Evolutionary conservation across 2,329 filamentous ascomycete species (phyloP).

Genomic region (Colletotrichum endophyticum): DNA sequence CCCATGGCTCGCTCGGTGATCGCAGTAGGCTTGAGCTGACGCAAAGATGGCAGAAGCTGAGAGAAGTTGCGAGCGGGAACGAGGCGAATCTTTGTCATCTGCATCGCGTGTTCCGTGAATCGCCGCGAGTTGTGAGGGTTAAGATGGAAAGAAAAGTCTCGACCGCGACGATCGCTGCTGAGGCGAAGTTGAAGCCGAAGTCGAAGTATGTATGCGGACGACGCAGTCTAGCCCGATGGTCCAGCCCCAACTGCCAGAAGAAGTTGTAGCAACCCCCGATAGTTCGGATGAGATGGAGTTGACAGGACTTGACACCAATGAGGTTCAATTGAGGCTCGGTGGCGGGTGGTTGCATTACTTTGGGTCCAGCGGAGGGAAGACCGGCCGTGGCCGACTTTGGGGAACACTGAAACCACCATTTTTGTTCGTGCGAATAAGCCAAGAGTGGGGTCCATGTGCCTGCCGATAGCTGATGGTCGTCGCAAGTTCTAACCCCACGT

Average conservation of each 20-base stretch:
- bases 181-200: not conserved
- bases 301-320: not conserved
- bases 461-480: not conserved
- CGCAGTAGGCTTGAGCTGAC: not conserved
- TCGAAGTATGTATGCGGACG: not conserved
- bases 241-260: not conserved
- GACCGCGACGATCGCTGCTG: not conserved
- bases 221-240: not conserved
- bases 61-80: not conserved
- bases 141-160: not conserved
- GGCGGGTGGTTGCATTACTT: not conserved
- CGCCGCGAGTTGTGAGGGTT: not conserved
- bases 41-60: not conserved
- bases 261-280: not conserved
- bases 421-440: not conserved
- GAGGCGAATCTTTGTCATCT: not conserved
- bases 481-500: slow-evolving; percentile 8
- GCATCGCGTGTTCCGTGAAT: not conserved
- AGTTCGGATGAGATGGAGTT: not conserved
- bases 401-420: not conserved
- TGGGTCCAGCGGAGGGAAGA: not conserved
- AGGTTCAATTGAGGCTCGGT: not conserved
- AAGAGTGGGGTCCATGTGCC: not conserved
- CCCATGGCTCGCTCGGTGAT: not conserved
- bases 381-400: not conserved